A percentile compares a stretch with the other conserved stretches of the same genome.
These are phyloP conservation scores for Corrigiola litoralis DNA, from an alignment of 179 eudicot species.

Conservation along the genomic window DNA sequence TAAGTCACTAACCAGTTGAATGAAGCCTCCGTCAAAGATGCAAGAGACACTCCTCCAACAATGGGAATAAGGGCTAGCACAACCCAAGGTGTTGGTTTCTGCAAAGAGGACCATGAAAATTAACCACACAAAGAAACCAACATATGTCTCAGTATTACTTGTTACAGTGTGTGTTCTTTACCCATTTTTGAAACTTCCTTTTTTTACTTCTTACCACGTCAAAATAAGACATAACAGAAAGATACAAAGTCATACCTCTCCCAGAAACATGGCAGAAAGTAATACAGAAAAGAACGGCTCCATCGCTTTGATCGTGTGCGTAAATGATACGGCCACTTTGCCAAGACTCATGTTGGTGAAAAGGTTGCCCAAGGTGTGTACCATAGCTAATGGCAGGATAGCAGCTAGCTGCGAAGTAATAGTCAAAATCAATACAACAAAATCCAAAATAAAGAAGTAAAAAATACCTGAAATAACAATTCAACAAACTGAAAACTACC, in stretches of 20 bases:
- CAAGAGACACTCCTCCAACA: constrained; percentile 92
- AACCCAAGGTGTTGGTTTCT: constrained; percentile 86
- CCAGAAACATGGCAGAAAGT: constrained; percentile 75
- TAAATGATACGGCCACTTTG: constrained; percentile 95
- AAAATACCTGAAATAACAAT: neutral
- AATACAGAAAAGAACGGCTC: constrained; percentile 97
- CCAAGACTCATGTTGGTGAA: constrained; percentile 99
- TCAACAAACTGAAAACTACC: constrained; percentile 33
- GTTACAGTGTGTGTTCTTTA: too few relatives aligned
- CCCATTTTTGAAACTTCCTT: neutral
- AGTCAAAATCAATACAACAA: neutral
- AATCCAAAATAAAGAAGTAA: neutral
- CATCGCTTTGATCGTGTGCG: constrained; percentile 97
- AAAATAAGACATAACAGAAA: neutral
- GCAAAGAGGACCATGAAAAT: constrained; percentile 11
- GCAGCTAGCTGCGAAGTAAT: constrained; percentile 64
- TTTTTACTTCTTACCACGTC: neutral
- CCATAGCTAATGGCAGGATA: constrained; percentile 76
- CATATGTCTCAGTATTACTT: too few relatives aligned
- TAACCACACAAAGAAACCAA: neutral
- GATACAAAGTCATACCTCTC: constrained; percentile 53
- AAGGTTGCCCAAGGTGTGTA: constrained; percentile 87
- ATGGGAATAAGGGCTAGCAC: constrained; percentile 76
- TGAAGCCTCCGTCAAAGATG: constrained; percentile 90
- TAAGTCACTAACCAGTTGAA: constrained; percentile 70